Percentiles rank a stretch among this genome's conserved stretches.
These are phyloP conservation scores for Calonectria honghensis DNA, from an alignment of 2,329 filamentous ascomycete genomes.

Conservation along the genomic window DNA sequence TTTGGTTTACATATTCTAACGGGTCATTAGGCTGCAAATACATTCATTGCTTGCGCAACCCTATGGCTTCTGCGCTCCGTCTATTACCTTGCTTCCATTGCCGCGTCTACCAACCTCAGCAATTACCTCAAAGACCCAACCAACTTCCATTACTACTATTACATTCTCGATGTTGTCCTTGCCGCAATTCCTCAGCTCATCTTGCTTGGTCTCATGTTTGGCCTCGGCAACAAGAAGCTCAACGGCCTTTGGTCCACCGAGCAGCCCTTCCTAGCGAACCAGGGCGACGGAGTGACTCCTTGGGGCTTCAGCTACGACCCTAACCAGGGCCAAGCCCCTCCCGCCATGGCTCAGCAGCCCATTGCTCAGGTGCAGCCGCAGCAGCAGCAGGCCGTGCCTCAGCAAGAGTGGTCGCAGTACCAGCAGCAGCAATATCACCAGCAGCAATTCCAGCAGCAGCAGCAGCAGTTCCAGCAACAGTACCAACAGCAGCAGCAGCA, in stretches of 20 bases:
- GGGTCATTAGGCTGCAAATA: conserved; percentile 45
- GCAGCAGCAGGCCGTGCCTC: conserved; percentile 16
- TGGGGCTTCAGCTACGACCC: conserved; percentile 49
- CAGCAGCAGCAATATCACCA: conserved; percentile 35
- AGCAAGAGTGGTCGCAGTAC: conserved; percentile 28
- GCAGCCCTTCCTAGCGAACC: conserved; percentile 41
- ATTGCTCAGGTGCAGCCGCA: conserved; percentile 11
- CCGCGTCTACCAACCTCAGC: conserved; percentile 36
- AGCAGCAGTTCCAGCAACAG: conserved; percentile 21
- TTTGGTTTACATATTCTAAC: conserved; percentile 2
- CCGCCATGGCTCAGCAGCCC: conserved; percentile 32
- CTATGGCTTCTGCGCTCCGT: conserved; percentile 53
- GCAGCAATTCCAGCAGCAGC: conserved; percentile 24
- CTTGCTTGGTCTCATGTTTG: conserved; percentile 53
- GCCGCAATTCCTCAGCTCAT: conserved; percentile 52
- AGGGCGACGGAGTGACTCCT: conserved; percentile 39
- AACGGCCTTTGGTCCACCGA: conserved; percentile 55
- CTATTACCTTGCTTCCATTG: conserved; percentile 50
- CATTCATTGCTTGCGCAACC: conserved; percentile 49
- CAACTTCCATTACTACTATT: conserved; percentile 28
- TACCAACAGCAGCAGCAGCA: conserved; percentile 20
- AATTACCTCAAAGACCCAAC: background rate
- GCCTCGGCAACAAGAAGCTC: conserved; percentile 51
- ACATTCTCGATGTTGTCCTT: conserved; percentile 53
- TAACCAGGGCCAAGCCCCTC: conserved; percentile 27